phyloP scores from a whole-genome alignment of 2,329 filamentous ascomycete genomes.

The Alternaria postmessia region DNA sequence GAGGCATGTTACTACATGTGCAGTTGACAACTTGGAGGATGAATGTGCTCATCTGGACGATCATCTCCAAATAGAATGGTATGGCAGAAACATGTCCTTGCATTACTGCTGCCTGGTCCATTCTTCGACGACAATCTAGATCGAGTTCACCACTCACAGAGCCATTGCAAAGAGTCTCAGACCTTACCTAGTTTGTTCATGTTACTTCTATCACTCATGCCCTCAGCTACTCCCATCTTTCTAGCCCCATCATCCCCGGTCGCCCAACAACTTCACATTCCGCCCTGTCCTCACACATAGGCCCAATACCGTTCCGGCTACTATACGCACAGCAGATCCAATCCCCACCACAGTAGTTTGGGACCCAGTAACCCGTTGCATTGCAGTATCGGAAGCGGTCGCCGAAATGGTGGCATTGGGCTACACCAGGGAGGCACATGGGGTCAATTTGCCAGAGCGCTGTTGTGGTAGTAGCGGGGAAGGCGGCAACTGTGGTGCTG shows the following conservation, averaged over 20 bases:
- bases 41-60: not conserved
- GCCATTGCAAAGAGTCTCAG: no score
- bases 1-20: not conserved
- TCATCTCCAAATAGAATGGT: not conserved
- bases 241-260: not conserved
- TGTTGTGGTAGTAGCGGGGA: not conserved
- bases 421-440: not conserved
- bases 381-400: conserved; percentile 2
- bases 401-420: not conserved
- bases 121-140: no score
- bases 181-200: no score
- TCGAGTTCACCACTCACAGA: no score
- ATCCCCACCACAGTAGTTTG: not conserved
- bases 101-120: no score
- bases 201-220: no score
- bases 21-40: not conserved
- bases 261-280: not conserved
- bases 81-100: no score
- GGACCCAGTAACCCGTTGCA: not conserved
- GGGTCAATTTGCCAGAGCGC: not conserved
- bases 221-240: no score
- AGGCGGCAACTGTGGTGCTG: not conserved
- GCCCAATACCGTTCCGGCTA: not conserved
- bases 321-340: conserved; percentile 4
- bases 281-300: not conserved